A percentile compares a stretch with the other conserved stretches of the same genome.
phyloP scores from a whole-genome alignment of 495 filamentous ascomycete species.

The Aspergillus diversus region DNA sequence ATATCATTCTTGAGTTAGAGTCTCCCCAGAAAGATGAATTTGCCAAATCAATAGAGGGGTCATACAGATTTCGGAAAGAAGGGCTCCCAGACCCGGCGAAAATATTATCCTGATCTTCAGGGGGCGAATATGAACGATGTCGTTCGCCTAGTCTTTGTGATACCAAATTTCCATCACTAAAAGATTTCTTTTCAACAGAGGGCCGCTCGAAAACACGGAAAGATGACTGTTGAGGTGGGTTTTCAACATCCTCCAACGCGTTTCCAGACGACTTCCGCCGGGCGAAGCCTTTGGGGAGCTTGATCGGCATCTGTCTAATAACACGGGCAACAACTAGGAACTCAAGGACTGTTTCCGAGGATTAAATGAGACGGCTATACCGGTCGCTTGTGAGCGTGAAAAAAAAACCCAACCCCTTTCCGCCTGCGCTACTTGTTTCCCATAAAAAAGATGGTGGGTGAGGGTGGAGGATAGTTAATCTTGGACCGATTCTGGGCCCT shows the following conservation, averaged over 20 bases:
- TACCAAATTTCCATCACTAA: slow-evolving; percentile 51
- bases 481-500: slow-evolving; percentile 22
- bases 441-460: slow-evolving; percentile 22
- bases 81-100: slow-evolving; percentile 41
- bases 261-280: slow-evolving; percentile 71
- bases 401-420: slow-evolving; percentile 15
- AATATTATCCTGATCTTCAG: slow-evolving; percentile 59
- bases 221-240: slow-evolving; percentile 47
- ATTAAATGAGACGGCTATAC: slow-evolving; percentile 18
- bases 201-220: slow-evolving; percentile 66
- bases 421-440: slow-evolving; percentile 21
- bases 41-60: slow-evolving; percentile 20
- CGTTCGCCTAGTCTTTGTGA: slow-evolving; percentile 45
- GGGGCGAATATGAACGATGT: slow-evolving; percentile 42
- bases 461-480: slow-evolving; percentile 14
- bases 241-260: slow-evolving; percentile 59
- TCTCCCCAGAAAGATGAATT: slow-evolving; percentile 27
- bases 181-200: slow-evolving; percentile 47
- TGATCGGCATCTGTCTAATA: slow-evolving; percentile 63
- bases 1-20: slow-evolving; percentile 57
- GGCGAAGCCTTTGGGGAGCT: slow-evolving; percentile 65
- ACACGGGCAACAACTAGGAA: slow-evolving; percentile 19
- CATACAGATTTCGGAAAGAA: slow-evolving; percentile 48
- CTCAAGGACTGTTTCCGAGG: slow-evolving; percentile 19
- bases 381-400: slow-evolving; percentile 15